Evolutionary conservation across 75 land plant species (phyloP), one percentile per base, ranked within the genome.

Genomic region (Selaginella moellendorffii): DNA sequence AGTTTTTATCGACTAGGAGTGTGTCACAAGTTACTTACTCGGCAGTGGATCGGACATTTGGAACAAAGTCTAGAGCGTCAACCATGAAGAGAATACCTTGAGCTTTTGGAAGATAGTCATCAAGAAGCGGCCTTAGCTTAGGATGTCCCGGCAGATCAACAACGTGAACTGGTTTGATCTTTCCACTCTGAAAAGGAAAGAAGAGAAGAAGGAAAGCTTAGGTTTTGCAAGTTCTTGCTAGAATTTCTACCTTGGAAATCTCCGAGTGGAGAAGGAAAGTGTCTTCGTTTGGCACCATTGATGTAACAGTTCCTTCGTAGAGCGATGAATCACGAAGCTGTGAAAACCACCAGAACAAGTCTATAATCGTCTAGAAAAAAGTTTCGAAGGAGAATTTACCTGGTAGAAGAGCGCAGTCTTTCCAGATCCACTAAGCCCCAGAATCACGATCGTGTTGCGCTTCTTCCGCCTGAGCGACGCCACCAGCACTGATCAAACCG

Each of bases 121-220:
- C 98, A 24, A 93, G 71, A 61, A 85, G 85, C 1, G 87, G 70
- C 62, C 83, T 81, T 20, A 93, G 78, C 36, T 85, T 75, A 22
- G 87, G 74, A 72, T 93, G 98, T 10, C 98, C 98, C 56, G 98
- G 96, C 61, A 93, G 80, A 79, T 93, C 98, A 24, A 89, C 78
- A 19, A 89, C 54, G 65, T 82, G 90, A 28, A 93, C 90, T 58
- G 98, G 87, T 51, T 88, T 89, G 28, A 78, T 52, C 63, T 82
- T 93, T 9, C 79, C 96, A 63, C 75, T 85, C 96, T 93, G 87
- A 31, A 63, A 54, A 23, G 28, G 31, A 61, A n/a, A 36, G 14
- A 14, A 36, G 5, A 36, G 14, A 36, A n/a, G n/a, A n/a, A n/a
- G n/a, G n/a, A n/a, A n/a, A n/a, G n/a, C 5, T 14, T 5, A 36